Evolutionary conservation across 2,329 filamentous ascomycete genomes (phyloP), one percentile per base, ranked within the genome.

Genomic region (Chaetomiaceae sp.): DNA sequence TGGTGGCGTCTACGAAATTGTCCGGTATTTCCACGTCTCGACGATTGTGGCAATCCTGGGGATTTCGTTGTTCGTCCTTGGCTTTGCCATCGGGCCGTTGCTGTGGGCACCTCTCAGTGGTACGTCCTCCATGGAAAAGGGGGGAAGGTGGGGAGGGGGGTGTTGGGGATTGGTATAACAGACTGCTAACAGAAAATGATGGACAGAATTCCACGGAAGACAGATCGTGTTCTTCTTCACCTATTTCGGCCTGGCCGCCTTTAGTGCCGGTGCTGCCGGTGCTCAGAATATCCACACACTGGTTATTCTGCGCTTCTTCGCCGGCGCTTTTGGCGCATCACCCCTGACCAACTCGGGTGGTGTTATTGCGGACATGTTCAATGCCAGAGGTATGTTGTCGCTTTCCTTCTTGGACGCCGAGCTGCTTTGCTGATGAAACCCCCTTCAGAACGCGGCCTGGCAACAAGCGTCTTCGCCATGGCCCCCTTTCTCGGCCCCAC

Each of bases 401-500:
- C 20, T 11, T 16, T 32, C 5, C 16, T 11, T 8, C 2, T 16
- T 20, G 11, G 11, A 11, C 3, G n/a, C 10, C 23, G 32, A 27
- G 29, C 8, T 25, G 13, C 16, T 23, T 11, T 13, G 18, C 49
- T 51, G 41, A 48, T 36, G 3, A 32, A 9, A 27, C 63, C 69
- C 10, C 21, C 3, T 74, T 75, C 6, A 9, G 69, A 82, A 45
- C 69, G 81, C 56, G 81, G 81, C 6, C 66, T 75, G 37, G 85
- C 84, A 0, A 77, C 83, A 58, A 78, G 80, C 16, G 64, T 86
- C 27, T 89, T 87, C 61, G 80, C 84, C 4, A 75, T 81, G 14
- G 71, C 84, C 7, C 85, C 85, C 0, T 87, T 86, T 65, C 71
- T 88, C 51, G 85, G 85, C 1, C 83, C 85, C 0, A 78, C 73